Base-by-base conservation (phyloP, 2,329 filamentous ascomycete genomes). In the Coniella lustricola region DNA sequence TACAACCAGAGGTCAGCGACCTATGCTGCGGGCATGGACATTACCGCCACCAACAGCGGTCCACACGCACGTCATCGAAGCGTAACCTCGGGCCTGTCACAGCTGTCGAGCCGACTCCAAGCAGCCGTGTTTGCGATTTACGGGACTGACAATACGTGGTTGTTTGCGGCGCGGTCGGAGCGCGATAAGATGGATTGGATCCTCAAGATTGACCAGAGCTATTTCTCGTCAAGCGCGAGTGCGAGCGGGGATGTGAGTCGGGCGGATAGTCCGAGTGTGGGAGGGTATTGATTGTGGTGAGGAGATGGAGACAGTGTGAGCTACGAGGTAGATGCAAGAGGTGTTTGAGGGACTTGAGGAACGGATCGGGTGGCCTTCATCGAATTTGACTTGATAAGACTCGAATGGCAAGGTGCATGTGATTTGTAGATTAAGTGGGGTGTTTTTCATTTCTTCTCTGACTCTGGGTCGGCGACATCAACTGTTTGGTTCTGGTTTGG, bases 111-210 rank as follows among this genome's bases (percentile, higher is more conserved):
- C 60, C 65, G 80, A 65, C 70, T 76, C 65, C 77, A 80, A 59
- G 76, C 81, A 3, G 85, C 86, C 56, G 87, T 97, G 35, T 98
- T 95, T 74, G 93, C 93, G 12, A 81, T 98, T 44, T 98, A 97
- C 62, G 91, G 88, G 36, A 87, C 85, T 51, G 86, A 93, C 64
- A 96, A 96, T 66, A 95, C 90, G 29, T 98, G 90, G 79, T 74
- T 98, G 35, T 97, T 98, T 65, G 88, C 90, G 13, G 87, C 90
- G 20, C 77, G 90, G 50, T 91, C 82, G 59, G 91, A 96, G 70
- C 78, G 84, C 42, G 90, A 96, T 66, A 95, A 96, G 73, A 84
- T 90, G 58, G 93, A 97, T 64, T 98, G 93, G 93, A 95, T 98
- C 58, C 79, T 94, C 66, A 85, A 86, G 60, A 89, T 98, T 58